These are phyloP conservation scores for Graphilbum fragrans DNA, from an alignment of 2,329 filamentous ascomycete species.

Conservation along the genomic window DNA sequence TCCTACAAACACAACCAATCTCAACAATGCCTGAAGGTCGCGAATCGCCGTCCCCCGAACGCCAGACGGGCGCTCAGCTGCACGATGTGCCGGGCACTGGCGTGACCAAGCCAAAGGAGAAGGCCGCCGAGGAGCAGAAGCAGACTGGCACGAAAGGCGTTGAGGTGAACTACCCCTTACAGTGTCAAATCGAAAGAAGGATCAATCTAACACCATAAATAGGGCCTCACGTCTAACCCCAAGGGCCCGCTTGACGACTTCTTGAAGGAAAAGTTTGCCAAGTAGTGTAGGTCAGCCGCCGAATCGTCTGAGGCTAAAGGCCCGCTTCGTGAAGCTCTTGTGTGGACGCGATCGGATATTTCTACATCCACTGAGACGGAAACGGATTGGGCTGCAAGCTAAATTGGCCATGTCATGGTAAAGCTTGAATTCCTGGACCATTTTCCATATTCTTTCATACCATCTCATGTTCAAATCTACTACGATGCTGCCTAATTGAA, in stretches of 20 bases:
- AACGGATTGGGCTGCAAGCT: too few species aligned
- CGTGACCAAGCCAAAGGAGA: slow-evolving; percentile 38
- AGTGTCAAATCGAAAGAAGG: not conserved
- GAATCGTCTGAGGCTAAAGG: not conserved
- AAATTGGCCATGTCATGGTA: too few species aligned
- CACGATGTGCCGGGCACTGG: slow-evolving; percentile 44
- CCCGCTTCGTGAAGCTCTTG: too few species aligned
- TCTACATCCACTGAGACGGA: too few species aligned
- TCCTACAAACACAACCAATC: too few species aligned
- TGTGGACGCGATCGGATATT: too few species aligned
- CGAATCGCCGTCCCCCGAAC: slow-evolving; percentile 66
- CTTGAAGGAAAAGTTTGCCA: slow-evolving; percentile 48
- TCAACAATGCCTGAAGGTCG: slow-evolving; percentile 52
- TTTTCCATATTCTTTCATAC: too few species aligned
- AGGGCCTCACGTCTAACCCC: slow-evolving; percentile 54
- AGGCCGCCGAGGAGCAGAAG: slow-evolving; percentile 30
- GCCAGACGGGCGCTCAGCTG: slow-evolving; percentile 52
- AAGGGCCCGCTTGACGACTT: slow-evolving; percentile 49
- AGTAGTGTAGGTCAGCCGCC: slow-evolving; percentile 23
- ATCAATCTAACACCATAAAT: not conserved
- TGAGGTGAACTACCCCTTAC: not conserved
- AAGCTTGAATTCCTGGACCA: too few species aligned
- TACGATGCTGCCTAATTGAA: too few species aligned
- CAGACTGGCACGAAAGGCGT: slow-evolving; percentile 2
- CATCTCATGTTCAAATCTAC: too few species aligned